Conservation (phyloP, 257 asterid species). For the Linaria vulgaris region DNA sequence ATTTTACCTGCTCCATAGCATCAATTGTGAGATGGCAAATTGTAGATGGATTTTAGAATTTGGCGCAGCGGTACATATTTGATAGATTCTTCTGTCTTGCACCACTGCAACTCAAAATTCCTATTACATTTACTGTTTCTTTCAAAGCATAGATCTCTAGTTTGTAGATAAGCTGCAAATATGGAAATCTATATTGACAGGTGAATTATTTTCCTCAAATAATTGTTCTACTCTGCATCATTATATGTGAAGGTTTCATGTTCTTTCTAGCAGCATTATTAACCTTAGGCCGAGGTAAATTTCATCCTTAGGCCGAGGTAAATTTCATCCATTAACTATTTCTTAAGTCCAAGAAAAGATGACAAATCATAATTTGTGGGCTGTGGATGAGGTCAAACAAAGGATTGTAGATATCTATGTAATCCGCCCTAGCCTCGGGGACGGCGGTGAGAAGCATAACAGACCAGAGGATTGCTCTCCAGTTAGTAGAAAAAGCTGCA, state of each 20-base stretch:
- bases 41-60: background rate
- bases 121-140: too few relatives aligned
- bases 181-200: background rate
- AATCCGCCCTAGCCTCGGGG: slow-evolving; percentile 40
- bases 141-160: too few relatives aligned
- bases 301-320: too few relatives aligned
- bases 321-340: background rate
- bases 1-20: slow-evolving; percentile 67
- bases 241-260: too few relatives aligned
- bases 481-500: too few relatives aligned
- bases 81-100: background rate
- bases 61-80: background rate
- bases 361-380: slow-evolving; percentile 58
- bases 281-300: too few relatives aligned
- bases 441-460: slow-evolving; percentile 47
- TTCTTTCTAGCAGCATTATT: too few relatives aligned
- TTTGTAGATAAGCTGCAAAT: too few relatives aligned
- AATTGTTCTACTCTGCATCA: background rate
- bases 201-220: background rate
- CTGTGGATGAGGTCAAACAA: slow-evolving; percentile 47
- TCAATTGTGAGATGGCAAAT: slow-evolving; percentile 48
- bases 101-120: too few relatives aligned
- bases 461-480: slow-evolving; percentile 25
- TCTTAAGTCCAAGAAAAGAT: background rate
- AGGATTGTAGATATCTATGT: slow-evolving; percentile 44